Conservation (phyloP, 352 stramenopile genomes). For the Globisporangium recalcitrans region DNA sequence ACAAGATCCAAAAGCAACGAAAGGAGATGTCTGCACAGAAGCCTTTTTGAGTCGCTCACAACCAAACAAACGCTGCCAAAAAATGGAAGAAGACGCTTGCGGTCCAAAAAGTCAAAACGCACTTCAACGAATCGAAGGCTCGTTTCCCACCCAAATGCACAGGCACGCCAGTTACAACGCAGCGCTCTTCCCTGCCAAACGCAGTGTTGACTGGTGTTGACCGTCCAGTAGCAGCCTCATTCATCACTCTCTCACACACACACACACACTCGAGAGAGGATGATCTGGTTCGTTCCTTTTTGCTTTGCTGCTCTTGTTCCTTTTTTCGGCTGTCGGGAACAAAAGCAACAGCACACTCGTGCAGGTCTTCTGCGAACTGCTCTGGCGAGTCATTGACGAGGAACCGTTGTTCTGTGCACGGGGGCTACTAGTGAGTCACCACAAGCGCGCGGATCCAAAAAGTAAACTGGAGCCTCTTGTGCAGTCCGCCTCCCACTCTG, state of each 20-base stretch:
- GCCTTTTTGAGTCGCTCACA: background rate
- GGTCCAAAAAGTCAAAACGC: slow-evolving; percentile 5
- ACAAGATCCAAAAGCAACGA: no score
- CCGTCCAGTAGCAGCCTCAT: background rate
- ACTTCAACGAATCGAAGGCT: slow-evolving; percentile 1
- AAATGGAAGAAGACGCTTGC: slow-evolving; percentile 1
- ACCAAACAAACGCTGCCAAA: background rate
- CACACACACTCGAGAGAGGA: background rate
- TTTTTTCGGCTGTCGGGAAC: background rate
- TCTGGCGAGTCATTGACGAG: no score
- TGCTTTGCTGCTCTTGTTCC: background rate
- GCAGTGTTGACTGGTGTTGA: background rate
- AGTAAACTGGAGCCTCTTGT: background rate
- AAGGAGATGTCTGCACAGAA: no score
- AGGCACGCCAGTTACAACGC: slow-evolving; percentile 12
- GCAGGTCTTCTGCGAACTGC: no score
- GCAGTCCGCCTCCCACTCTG: background rate
- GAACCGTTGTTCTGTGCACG: no score
- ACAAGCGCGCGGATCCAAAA: background rate
- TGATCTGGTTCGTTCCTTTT: background rate
- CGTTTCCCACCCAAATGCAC: slow-evolving; percentile 1
- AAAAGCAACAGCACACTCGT: no score
- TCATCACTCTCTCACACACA: background rate
- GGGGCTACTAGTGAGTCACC: background rate
- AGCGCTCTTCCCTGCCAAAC: slow-evolving; percentile 1